Evolutionary conservation across 148 eudicot species (phyloP), one percentile per base, ranked within the genome.

Genomic region (Arctostaphylos glauca): DNA sequence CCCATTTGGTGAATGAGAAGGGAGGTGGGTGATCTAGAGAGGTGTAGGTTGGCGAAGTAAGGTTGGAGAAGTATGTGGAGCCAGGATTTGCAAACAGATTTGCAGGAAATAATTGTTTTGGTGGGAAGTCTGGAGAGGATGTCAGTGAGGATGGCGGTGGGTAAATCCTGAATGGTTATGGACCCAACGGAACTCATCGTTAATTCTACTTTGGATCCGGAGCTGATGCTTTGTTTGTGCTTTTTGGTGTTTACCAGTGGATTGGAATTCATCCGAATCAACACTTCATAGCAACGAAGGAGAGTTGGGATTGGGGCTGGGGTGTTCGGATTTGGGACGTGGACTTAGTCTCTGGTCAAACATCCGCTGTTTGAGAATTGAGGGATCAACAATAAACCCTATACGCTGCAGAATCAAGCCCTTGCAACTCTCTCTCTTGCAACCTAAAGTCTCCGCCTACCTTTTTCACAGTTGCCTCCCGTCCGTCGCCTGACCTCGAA

Each of bases 51-150:
- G 0, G 10, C 21, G 14, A 71, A 71, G 38, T 43, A 16, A 0
- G 49, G 74, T 14, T 43, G 48, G 19, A 71, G 46, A 6, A 68
- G 48, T 41, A 71, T 47, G 21, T 43, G 41, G 49, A 9, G 74
- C 74, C 74, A 71, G 47, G 74, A 38, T 43, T 6, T 71, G 49
- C 49, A 71, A 71, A 71, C 49, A 16, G 6, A 71, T 7, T 43
- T 43, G 74, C 74, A 71, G 15, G 0, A n/a, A 48, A 71, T 41
- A n/a, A 71, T 43, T 71, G 74, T 71, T 43, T 71, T 43, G 1
- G 48, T 43, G 19, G 74, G 74, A 16, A 43, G 74, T 43, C 74
- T 41, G 48, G 74, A 71, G 49, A 71, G 74, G 41, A 71, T 71
- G 21, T 71, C 49, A n/a, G 49, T 25, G 49, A 71, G 41, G 74